Evolutionary conservation across 371 early-diverging fungal genomes (phyloP), one percentile per base, ranked within the genome.

Genomic region (Rhizomucor miehei): DNA sequence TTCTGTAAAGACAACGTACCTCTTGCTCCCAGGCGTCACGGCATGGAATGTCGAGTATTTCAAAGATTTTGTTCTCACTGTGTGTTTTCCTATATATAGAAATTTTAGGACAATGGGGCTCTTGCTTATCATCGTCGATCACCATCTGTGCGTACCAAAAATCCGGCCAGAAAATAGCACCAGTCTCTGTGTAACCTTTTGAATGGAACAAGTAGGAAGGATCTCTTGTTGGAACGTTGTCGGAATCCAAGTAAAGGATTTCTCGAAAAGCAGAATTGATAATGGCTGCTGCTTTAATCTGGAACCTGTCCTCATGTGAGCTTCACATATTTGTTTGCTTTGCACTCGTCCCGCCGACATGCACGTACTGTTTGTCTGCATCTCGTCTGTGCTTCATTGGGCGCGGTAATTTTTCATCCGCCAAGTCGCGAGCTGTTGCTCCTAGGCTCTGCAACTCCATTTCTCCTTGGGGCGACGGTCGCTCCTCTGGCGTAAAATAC

Each of bases 131-230:
- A 17, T 46, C 21, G 23, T 24, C 23, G n/a, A 23, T n/a, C 17
- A 20, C 6, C 25, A 14, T 35, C 6, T 40, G 5, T 6, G 34
- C 54, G 56, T 63, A 70, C 73, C 83, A 80, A 47, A 70, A 81
- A 51, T 84, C 84, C 0, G 77, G 77, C 84, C 84, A 84, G 39
- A 84, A 78, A 21, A 84, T 41, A 0, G 77, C 79, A 23, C 82
- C 81, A 9, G 63, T 73, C n/a, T 47, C 34, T 39, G 60, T 56
- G 48, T 70, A 84, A 38, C 62, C 70, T n/a, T 51, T 34, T 8
- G 62, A 59, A 29, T 73, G 63, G 59, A 84, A 84, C 19, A 81
- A 49, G 25, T 67, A 72, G 1, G 74, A 56, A 0, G 80, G 82
- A 25, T 84, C 76, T 16, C 54, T 44, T 0, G 73, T 57, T 5